Base-by-base conservation (phyloP, 257 asterid genomes). In the Lithospermum erythrorhizon region DNA sequence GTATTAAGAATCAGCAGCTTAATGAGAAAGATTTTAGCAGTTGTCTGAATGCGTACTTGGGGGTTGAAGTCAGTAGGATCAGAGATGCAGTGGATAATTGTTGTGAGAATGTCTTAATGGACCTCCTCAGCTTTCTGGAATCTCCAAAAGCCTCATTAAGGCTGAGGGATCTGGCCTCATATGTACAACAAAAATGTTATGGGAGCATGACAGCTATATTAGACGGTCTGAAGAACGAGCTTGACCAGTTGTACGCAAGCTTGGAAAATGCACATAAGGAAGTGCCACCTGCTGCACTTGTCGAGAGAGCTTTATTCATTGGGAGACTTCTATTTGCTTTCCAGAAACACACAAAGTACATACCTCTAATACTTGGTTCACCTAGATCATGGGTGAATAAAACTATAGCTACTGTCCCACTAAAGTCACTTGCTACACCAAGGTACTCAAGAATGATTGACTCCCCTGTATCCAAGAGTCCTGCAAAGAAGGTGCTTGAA, bases 241-340 rank as follows among this genome's bases (percentile, higher is more conserved):
- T 93, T 60, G 96, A 83, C 68, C 61, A 53, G 62, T 77, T 93
- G 49, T 79, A 77, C 65, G 20, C 72, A 53, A 75, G 70, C 69
- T 76, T 93, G 71, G 78, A 80, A 68, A 79, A 70, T 57, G 68
- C 69, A 75, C 78, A 67, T 20, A 75, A 74, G 41, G 82, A 69
- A 52, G 79, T 70, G 52, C 68, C 86, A 18, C 84, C 89, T 73
- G 72, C 84, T 66, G 73, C 89, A 71, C 75, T 84, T 63, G 94
- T 89, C 63, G 96, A 89, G 80, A 83, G 94, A 76, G 79, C 97
- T 35, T 72, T 93, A 72, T 86, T 89, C 72, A 80, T 89, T 51
- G 97, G 99, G 55, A 80, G 97, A 62, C 95, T 93, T 70, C 68
- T 89, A 65, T 93, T 86, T 81, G 96, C 97, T 37, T 84, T 93